Evolutionary conservation across 148 eudicot species (phyloP).

Genomic region (Polygonum aviculare): DNA sequence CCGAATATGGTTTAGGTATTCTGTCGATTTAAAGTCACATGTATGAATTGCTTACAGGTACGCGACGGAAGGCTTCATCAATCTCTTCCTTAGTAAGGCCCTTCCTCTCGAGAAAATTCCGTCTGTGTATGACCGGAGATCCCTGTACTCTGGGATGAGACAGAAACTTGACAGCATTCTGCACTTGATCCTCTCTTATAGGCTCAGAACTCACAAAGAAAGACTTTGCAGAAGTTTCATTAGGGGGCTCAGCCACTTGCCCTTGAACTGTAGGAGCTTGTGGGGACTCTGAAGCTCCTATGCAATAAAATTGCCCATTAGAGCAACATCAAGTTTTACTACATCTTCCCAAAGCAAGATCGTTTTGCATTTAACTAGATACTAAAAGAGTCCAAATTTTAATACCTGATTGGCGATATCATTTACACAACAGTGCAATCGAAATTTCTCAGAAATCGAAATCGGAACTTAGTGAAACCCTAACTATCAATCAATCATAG

Average conservation of each 20-base stretch:
- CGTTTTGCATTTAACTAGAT: background rate
- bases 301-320: background rate
- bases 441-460: too few relatives aligned
- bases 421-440: background rate
- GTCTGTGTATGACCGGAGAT: conserved; percentile 77
- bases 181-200: conserved; percentile 86
- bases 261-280: conserved; percentile 23
- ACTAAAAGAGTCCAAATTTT: too few relatives aligned
- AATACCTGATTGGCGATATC: too few relatives aligned
- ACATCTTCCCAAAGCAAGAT: background rate
- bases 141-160: conserved; percentile 95
- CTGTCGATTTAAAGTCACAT: background rate
- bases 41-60: conserved; percentile 57
- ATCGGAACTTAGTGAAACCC: background rate
- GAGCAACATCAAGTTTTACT: background rate
- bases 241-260: conserved; percentile 29
- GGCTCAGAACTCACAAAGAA: conserved; percentile 83
- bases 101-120: conserved; percentile 93
- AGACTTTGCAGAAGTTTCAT: conserved; percentile 42
- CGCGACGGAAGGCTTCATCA: conserved; percentile 96
- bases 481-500: background rate
- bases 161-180: conserved; percentile 84
- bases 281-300: conserved; percentile 23
- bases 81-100: conserved; percentile 98
- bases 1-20: background rate